These are phyloP conservation scores for Marvania coccoides DNA, from an alignment of 139 green algal genomes.

Conservation along the genomic window DNA sequence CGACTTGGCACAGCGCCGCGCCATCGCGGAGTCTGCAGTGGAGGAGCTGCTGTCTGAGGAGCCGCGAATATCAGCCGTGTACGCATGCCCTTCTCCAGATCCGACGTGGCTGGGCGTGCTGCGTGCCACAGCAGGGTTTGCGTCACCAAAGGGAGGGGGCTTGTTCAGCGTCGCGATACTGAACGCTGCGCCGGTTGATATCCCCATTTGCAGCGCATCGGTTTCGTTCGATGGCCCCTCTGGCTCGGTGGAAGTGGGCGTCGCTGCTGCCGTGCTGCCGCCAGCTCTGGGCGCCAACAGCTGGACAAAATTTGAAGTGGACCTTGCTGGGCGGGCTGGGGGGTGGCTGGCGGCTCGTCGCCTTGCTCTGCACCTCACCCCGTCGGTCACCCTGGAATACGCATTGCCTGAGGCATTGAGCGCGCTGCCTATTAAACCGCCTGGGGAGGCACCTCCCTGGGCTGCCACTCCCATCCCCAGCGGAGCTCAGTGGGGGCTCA, in stretches of 20 bases:
- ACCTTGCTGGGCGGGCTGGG: too few relatives aligned
- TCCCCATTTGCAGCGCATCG: not conserved
- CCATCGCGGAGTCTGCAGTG: slow-evolving; percentile 23
- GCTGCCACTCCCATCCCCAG: not conserved
- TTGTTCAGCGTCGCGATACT: not conserved
- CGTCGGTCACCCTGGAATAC: not conserved
- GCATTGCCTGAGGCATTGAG: too few relatives aligned
- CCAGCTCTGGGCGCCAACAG: too few relatives aligned
- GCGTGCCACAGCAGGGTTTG: not conserved
- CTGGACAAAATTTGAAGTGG: too few relatives aligned
- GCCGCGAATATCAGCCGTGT: too few relatives aligned
- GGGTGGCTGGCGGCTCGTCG: too few relatives aligned
- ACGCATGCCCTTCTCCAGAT: too few relatives aligned
- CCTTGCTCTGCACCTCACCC: not conserved
- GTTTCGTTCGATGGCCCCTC: not conserved
- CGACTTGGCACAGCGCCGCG: slow-evolving; percentile 7
- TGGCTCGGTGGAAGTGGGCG: not conserved
- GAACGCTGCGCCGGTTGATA: not conserved
- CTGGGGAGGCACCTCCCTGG: too few relatives aligned
- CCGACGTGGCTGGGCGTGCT: not conserved
- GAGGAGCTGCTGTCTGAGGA: slow-evolving; percentile 2
- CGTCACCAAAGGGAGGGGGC: not conserved
- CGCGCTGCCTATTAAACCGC: too few relatives aligned
- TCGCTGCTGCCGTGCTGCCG: too few relatives aligned
- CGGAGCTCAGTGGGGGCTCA: slow-evolving; percentile 1